Evolutionary conservation across 768 basidiomycete species (phyloP).

Genomic region (Rhizopogon vulgaris): DNA sequence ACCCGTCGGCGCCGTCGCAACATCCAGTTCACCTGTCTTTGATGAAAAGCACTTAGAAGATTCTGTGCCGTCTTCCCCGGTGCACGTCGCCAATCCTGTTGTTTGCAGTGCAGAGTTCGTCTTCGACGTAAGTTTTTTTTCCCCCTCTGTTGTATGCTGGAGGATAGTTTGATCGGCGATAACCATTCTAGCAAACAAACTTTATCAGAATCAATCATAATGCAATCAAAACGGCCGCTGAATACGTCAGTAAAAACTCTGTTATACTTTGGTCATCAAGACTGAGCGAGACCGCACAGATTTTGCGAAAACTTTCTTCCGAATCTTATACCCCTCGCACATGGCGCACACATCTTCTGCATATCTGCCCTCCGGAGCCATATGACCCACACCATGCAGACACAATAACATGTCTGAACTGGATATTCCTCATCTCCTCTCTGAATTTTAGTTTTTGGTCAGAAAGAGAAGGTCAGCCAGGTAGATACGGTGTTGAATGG

Average conservation of each 20-base stretch:
- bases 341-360: conserved; percentile 66
- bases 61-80: conserved; percentile 7
- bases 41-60: neutral
- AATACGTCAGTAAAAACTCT: conserved; percentile 39
- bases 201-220: conserved; percentile 53
- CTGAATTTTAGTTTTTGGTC: conserved; percentile 93
- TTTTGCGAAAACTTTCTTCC: conserved; percentile 46
- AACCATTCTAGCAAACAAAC: conserved; percentile 43
- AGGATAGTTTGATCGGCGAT: neutral
- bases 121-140: conserved; percentile 38
- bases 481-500: conserved; percentile 79
- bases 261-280: conserved; percentile 4
- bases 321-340: conserved; percentile 75
- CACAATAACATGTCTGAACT: conserved; percentile 60
- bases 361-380: conserved; percentile 65
- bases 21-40: conserved; percentile 1
- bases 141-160: no score
- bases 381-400: conserved; percentile 46
- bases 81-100: conserved; percentile 46
- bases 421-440: conserved; percentile 85
- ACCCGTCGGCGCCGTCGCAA: neutral
- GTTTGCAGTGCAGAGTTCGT: conserved; percentile 51
- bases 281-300: conserved; percentile 35
- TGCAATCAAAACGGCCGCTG: conserved; percentile 62
- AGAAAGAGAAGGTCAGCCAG: conserved; percentile 47